Evolutionary conservation across 495 filamentous ascomycete genomes (phyloP).

Genomic region (Copromyces sp.): DNA sequence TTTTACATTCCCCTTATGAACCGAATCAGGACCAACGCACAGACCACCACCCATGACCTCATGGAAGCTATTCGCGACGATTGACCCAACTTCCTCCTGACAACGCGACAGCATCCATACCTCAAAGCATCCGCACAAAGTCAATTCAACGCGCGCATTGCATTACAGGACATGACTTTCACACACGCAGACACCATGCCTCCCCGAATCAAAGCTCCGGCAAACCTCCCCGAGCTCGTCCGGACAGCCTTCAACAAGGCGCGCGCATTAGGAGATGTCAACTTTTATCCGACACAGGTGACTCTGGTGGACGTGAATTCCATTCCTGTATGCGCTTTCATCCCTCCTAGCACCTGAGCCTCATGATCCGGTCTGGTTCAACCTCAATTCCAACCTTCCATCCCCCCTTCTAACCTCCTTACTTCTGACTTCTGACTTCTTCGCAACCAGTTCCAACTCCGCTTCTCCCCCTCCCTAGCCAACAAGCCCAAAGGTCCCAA

Average conservation of each 20-base stretch:
- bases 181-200: conserved; percentile 9
- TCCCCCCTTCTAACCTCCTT: neutral
- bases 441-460: conserved; percentile 51
- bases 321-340: conserved; percentile 34
- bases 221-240: conserved; percentile 44
- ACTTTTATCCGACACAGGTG: conserved; percentile 51
- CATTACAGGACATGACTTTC: conserved; percentile 4
- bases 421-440: too few species aligned
- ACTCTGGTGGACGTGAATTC: conserved; percentile 42
- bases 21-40: conserved; percentile 11
- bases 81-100: neutral
- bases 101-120: neutral
- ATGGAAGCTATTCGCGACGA: conserved; percentile 21
- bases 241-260: conserved; percentile 43
- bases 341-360: too few species aligned
- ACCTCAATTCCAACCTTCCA: too few species aligned
- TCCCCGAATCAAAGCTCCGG: conserved; percentile 11
- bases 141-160: neutral
- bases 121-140: neutral
- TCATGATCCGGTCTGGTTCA: too few species aligned
- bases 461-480: conserved; percentile 66
- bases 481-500: conserved; percentile 52
- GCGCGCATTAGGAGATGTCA: conserved; percentile 41
- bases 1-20: neutral
- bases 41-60: conserved; percentile 23